Percentiles rank a stretch among this genome's conserved stretches.
phyloP scores from a whole-genome alignment of 2,329 filamentous ascomycete species.

The Beauveria rudraprayagi region DNA sequence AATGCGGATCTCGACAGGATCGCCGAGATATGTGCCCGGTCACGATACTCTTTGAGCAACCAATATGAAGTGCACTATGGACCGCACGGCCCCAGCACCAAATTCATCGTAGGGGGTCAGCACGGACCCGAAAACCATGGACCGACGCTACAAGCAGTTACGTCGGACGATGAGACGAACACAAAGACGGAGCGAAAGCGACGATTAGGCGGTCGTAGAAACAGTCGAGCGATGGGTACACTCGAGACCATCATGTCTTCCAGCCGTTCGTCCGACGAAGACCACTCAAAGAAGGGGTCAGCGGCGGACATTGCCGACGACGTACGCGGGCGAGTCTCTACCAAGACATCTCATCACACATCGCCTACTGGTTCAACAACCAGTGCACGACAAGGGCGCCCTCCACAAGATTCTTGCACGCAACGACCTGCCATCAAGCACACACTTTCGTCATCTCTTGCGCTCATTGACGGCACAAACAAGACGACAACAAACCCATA shows the following conservation, averaged over 20 bases:
- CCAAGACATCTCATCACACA: slow-evolving; percentile 28
- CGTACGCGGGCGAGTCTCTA: slow-evolving; percentile 40
- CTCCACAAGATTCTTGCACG: not conserved
- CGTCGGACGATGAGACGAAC: slow-evolving; percentile 44
- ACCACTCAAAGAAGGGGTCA: slow-evolving; percentile 43
- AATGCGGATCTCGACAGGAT: slow-evolving; percentile 54
- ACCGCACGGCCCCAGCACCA: slow-evolving; percentile 50
- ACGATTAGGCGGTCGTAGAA: slow-evolving; percentile 32
- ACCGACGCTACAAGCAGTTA: slow-evolving; percentile 49
- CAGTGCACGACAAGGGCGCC: slow-evolving; percentile 15
- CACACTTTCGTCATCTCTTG: slow-evolving; percentile 25
- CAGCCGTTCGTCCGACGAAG: slow-evolving; percentile 55
- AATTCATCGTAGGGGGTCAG: slow-evolving; percentile 31
- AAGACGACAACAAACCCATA: not conserved
- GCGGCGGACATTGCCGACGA: slow-evolving; percentile 48
- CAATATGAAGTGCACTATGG: slow-evolving; percentile 59
- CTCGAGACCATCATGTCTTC: slow-evolving; percentile 61
- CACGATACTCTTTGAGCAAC: slow-evolving; percentile 56
- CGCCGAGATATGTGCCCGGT: slow-evolving; percentile 58
- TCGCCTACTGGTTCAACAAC: slow-evolving; percentile 24
- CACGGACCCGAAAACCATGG: slow-evolving; percentile 27
- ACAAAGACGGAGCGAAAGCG: slow-evolving; percentile 31
- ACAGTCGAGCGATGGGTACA: slow-evolving; percentile 51
- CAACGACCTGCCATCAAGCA: slow-evolving; percentile 17
- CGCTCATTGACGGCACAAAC: slow-evolving; percentile 24